A percentile compares a stretch with the other conserved stretches of the same genome.
These are phyloP conservation scores for Martiniozyma abietophila DNA, from an alignment of 805 yeast genomes.

Conservation along the genomic window DNA sequence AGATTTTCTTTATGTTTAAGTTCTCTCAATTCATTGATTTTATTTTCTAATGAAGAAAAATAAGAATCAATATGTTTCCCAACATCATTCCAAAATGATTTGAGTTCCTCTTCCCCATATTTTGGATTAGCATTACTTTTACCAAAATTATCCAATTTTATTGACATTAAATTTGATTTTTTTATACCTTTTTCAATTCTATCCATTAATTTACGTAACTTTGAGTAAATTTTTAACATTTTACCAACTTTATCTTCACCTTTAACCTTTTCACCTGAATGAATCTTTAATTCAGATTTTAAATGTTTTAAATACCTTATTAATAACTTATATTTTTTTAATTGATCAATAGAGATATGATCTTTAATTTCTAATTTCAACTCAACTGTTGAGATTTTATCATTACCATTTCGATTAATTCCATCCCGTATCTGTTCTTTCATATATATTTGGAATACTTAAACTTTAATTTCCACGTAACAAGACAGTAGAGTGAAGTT, in stretches of 20 bases:
- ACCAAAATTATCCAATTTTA: background rate
- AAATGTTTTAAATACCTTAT: slow-evolving; percentile 4
- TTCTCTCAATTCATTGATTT: too few relatives aligned
- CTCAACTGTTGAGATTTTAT: too few relatives aligned
- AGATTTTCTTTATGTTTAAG: too few relatives aligned
- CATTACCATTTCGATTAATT: too few relatives aligned
- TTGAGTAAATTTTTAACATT: slow-evolving; percentile 7
- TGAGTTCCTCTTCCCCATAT: background rate
- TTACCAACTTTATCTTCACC: slow-evolving; percentile 6
- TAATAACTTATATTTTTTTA: background rate
- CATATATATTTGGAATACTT: too few relatives aligned
- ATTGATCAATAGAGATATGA: too few relatives aligned
- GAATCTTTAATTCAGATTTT: slow-evolving; percentile 5
- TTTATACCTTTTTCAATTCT: background rate
- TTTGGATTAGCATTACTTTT: background rate
- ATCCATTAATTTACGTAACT: slow-evolving; percentile 6
- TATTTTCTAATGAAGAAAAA: background rate
- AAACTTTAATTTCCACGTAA: too few relatives aligned
- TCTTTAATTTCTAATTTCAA: too few relatives aligned
- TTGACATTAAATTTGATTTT: background rate
- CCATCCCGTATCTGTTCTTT: too few relatives aligned
- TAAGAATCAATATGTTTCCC: background rate
- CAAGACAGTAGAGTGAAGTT: too few relatives aligned
- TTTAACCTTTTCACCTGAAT: slow-evolving; percentile 7
- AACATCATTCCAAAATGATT: too few relatives aligned